Conservation (phyloP, 768 basidiomycete species). For the Boletus rufocinnamomeus region DNA sequence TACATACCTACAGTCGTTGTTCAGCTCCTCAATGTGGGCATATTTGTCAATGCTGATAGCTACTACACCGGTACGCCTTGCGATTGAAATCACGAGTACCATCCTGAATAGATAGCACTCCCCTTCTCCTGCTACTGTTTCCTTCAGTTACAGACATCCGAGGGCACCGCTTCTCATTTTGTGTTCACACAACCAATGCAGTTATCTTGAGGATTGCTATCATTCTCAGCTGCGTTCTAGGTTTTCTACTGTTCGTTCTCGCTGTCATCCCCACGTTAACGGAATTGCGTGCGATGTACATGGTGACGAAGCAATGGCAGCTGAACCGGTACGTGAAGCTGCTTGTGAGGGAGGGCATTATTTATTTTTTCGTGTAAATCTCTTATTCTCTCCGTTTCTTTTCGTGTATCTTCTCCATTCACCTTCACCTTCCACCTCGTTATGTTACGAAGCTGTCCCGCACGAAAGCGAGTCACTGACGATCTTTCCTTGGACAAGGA, state of each 20-base stretch:
- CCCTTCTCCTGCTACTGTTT: not conserved
- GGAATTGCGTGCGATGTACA: not conserved
- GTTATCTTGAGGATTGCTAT: not conserved
- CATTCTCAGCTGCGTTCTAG: not conserved
- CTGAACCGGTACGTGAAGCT: constrained; percentile 2
- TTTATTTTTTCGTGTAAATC: constrained; percentile 6
- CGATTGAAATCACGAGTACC: not conserved
- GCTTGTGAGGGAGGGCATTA: not conserved
- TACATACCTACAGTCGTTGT: not conserved
- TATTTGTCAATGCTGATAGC: not conserved
- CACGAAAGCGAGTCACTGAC: not conserved
- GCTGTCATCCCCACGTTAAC: not conserved
- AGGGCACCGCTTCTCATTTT: too few species aligned
- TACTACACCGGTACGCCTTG: not conserved
- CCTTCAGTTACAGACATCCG: not conserved
- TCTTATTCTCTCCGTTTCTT: not conserved
- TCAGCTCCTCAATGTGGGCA: not conserved
- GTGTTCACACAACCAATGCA: not conserved
- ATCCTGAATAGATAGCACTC: not conserved
- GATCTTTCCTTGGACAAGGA: not conserved
- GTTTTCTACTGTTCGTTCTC: not conserved
- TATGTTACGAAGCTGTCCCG: not conserved
- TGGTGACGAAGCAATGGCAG: not conserved
- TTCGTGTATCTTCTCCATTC: not conserved
- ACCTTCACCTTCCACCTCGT: not conserved